Evolutionary conservation across 306 rosid species (phyloP), one percentile per base, ranked within the genome.

Genomic region (Comarum palustre): DNA sequence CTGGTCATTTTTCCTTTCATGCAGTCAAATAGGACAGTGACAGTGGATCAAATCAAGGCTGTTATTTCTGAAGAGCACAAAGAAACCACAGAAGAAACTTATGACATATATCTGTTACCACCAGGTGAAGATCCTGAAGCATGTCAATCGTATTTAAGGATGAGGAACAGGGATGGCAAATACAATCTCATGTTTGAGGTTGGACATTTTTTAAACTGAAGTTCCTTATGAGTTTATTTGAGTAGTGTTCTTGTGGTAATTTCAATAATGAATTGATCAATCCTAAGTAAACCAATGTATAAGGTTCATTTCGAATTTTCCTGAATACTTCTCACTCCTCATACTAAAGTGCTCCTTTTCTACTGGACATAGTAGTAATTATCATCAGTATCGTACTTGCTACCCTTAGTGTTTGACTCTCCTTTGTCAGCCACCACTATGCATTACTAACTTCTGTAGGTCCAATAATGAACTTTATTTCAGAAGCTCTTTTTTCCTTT

Each of bases 101-200:
- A 94, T 81, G 99, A 94, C 84, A 94, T 94, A 71, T 94, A 88
- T 88, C 99, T 94, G 71, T 87, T 94, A 71, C 99, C 99, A 51
- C 99, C 99, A 2, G 99, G 99, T 24, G 99, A 94, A 86, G 99
- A 94, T 83, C 95, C 97, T 78, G 99, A 94, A 87, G 99, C 95
- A 31, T 94, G 99, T 73, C 99, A 94, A 83, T 94, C 99, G 17
- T 94, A 94, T 89, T 84, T 94, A 73, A 92, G 99, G 84, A 94
- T 94, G 99, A 88, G 99, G 88, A 94, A 94, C 81, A 87, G 96
- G 75, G 99, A 94, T 78, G 99, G 99, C 5, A 94, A 91, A 80
- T 94, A 91, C 93, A 94, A 90, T 86, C 99, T 94, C 75, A 94
- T 94, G 99, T 94, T 94, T 81, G 99, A 94, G 99, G 99, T 94